Percentiles rank a stretch among this genome's conserved stretches.
Evolutionary conservation across 1,139 yeast genomes (phyloP).

Genomic region (Kodamaea derodonti): DNA sequence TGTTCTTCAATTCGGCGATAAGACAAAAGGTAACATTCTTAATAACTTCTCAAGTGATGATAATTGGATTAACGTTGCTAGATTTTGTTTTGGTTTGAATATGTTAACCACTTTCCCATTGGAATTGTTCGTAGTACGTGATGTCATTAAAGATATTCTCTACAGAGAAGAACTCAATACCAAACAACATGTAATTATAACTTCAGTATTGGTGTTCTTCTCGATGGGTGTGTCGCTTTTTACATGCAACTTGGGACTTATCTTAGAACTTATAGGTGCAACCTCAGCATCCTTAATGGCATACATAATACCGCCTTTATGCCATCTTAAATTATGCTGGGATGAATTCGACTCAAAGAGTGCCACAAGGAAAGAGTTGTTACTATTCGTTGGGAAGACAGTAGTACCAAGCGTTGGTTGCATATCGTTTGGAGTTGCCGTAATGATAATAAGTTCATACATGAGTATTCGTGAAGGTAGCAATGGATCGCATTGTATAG

Average conservation of each 20-base stretch:
- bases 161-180: slow-evolving; percentile 31
- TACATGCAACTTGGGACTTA: slow-evolving; percentile 87
- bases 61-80: slow-evolving; percentile 71
- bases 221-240: slow-evolving; percentile 75
- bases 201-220: slow-evolving; percentile 59
- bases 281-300: slow-evolving; percentile 93
- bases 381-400: slow-evolving; percentile 26
- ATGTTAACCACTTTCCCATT: slow-evolving; percentile 93
- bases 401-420: slow-evolving; percentile 57
- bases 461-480: slow-evolving; percentile 52
- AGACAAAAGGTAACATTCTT: slow-evolving; percentile 80
- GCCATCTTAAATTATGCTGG: slow-evolving; percentile 65
- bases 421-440: slow-evolving; percentile 65
- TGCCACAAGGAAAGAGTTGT: slow-evolving; percentile 30
- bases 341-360: slow-evolving; percentile 37
- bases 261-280: slow-evolving; percentile 86
- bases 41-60: slow-evolving; percentile 83
- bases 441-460: slow-evolving; percentile 74
- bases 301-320: slow-evolving; percentile 83
- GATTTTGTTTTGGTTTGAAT: slow-evolving; percentile 88
- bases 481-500: slow-evolving; percentile 34
- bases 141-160: slow-evolving; percentile 69
- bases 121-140: slow-evolving; percentile 86
- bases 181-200: slow-evolving; percentile 58
- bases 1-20: slow-evolving; percentile 66